A percentile compares a stretch with the other conserved stretches of the same genome.
Conservation (phyloP, 495 filamentous ascomycete genomes). For the Elaphomyces granulatus region DNA sequence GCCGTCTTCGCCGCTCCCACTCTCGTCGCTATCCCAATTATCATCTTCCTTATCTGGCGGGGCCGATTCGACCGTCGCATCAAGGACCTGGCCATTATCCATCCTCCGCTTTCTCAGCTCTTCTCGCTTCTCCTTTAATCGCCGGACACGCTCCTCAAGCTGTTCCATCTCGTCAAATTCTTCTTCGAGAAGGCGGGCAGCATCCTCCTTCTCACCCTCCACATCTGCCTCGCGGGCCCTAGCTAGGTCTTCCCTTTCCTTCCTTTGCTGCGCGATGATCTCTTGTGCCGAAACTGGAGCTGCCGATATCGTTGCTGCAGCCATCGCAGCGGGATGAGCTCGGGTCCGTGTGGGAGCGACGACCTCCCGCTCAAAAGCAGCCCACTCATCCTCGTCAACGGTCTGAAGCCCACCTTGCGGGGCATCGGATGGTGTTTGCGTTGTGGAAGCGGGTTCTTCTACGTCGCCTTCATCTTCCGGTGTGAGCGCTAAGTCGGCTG, state of each 20-base stretch:
- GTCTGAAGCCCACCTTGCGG: slow-evolving; percentile 9
- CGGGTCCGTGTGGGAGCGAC: slow-evolving; percentile 35
- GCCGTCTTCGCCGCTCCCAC: slow-evolving; percentile 42
- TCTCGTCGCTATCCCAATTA: slow-evolving; percentile 36
- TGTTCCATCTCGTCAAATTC: slow-evolving; percentile 95
- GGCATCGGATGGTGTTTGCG: slow-evolving; percentile 9
- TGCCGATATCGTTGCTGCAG: slow-evolving; percentile 49
- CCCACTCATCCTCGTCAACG: slow-evolving; percentile 78
- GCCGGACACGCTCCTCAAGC: slow-evolving; percentile 64
- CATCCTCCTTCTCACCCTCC: slow-evolving; percentile 81
- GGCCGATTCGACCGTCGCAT: slow-evolving; percentile 11
- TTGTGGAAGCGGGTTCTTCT: slow-evolving; percentile 4
- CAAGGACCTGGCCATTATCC: slow-evolving; percentile 17
- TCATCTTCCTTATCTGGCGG: slow-evolving; percentile 19
- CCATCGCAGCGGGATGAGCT: slow-evolving; percentile 19
- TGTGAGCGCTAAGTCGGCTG: slow-evolving; percentile 17
- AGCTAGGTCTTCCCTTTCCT: slow-evolving; percentile 36
- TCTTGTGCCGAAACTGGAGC: slow-evolving; percentile 54
- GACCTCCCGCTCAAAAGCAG: slow-evolving; percentile 80
- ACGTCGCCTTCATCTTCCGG: slow-evolving; percentile 7
- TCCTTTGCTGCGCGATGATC: slow-evolving; percentile 47
- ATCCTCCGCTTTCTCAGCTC: slow-evolving; percentile 34
- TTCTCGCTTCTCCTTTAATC: slow-evolving; percentile 58
- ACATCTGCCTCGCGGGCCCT: slow-evolving; percentile 41
- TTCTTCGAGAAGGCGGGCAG: slow-evolving; percentile 60